Percentiles rank a stretch among this genome's conserved stretches.
Evolutionary conservation across 352 stramenopile species (phyloP).

Genomic region (Pythium phragmitis): DNA sequence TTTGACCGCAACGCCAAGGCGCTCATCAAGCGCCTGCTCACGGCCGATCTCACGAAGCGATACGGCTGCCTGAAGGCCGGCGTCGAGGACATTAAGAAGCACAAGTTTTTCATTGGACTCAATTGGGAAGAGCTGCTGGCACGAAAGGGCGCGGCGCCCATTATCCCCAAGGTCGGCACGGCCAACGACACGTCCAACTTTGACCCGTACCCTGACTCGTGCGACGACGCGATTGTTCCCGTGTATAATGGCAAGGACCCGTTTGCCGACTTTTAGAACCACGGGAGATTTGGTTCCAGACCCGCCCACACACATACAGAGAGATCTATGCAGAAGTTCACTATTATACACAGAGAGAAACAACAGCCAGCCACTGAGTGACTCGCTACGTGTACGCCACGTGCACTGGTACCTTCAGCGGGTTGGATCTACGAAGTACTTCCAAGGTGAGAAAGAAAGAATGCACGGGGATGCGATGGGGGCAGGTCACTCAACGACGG

Average conservation of each 20-base stretch:
- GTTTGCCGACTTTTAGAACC: slow-evolving; percentile 90
- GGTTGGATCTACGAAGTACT: no score
- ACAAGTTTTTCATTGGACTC: slow-evolving; percentile 94
- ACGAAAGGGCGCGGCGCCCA: slow-evolving; percentile 89
- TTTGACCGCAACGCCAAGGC: slow-evolving; percentile 95
- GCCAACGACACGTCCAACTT: slow-evolving; percentile 97
- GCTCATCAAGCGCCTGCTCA: slow-evolving; percentile 96
- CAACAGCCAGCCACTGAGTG: slow-evolving; percentile 3
- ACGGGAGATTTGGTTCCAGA: background rate
- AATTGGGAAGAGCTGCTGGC: slow-evolving; percentile 91
- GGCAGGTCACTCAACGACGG: no score
- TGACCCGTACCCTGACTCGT: slow-evolving; percentile 94
- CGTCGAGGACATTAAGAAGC: slow-evolving; percentile 95
- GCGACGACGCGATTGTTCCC: slow-evolving; percentile 89
- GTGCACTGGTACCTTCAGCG: no score
- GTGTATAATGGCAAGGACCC: slow-evolving; percentile 92
- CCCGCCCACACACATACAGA: background rate
- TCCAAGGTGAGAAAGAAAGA: no score
- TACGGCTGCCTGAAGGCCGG: slow-evolving; percentile 96
- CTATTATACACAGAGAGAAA: background rate
- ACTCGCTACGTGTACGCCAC: background rate
- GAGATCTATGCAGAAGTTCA: background rate
- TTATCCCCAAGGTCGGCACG: slow-evolving; percentile 90
- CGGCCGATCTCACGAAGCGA: slow-evolving; percentile 94
- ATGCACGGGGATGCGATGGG: no score